Evolutionary conservation across 2,329 filamentous ascomycete species (phyloP), one percentile per base, ranked within the genome.

Genomic region (Shiraia bambusicola): DNA sequence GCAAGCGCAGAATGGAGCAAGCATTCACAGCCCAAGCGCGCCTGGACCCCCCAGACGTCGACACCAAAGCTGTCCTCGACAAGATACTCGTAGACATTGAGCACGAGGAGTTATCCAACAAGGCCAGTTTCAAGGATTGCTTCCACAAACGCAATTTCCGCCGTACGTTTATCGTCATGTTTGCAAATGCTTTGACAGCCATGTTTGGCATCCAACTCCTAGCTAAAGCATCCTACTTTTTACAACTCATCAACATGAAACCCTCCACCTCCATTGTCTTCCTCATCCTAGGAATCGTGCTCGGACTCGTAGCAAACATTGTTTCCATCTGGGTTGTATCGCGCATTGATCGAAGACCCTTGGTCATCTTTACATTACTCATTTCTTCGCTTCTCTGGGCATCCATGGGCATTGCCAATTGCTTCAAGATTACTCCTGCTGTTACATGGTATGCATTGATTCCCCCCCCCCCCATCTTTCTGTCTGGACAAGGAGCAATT

Each of bases 21-120:
- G 72, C 75, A 1, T 58, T 75, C 44, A 61, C 65, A 42, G 70
- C 76, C 11, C 75, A 80, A 54, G 69, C 67, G 36, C 73, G 76
- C 33, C 72, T 83, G 35, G 73, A 78, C 47, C 71, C 72, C 0
- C 40, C 57, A 0, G 63, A 61, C 14, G 39, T 46, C 2, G 40
- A 73, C 25, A 69, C 72, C 1, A 53, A 56, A 7, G 50, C 52
- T 2, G 44, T 61, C 6, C 34, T 73, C 6, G 57, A 60, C 19
- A 56, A 55, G 22, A 44, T 65, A 5, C 41, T 52, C 2, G 34
- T 28, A 0, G 47, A 60, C 29, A 59, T 62, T 26, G 56, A 60
- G 35, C 56, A 58, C 34, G 59, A 60, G 32, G 50, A 59, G 25
- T 45, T 37, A n/a, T 54, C 46, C 7, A 45, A 47, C 14, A 56